Percentiles rank a stretch among this genome's conserved stretches.
phyloP scores from a whole-genome alignment of 1,284 basidiomycete genomes.

The Boletellus deceptivus region DNA sequence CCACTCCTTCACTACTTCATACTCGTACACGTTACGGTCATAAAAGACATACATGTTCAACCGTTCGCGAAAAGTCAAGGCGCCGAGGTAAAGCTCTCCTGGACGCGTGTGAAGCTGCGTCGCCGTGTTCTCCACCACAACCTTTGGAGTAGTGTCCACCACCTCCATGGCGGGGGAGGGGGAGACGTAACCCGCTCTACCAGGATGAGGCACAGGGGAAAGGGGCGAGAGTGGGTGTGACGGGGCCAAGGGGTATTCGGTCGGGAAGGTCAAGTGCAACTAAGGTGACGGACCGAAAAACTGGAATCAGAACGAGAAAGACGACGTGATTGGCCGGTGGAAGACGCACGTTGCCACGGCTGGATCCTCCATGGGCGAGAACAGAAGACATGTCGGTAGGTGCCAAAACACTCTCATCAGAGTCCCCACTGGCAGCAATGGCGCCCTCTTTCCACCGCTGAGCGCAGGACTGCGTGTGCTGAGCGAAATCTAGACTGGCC shows the following conservation, averaged over 20 bases:
- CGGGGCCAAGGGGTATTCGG: conserved; percentile 22
- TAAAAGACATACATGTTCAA: conserved; percentile 38
- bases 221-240: conserved; percentile 22
- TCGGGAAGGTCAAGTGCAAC: conserved; percentile 17
- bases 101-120: conserved; percentile 42
- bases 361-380: conserved; percentile 15
- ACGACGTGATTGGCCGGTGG: too few relatives aligned
- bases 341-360: conserved; percentile 11
- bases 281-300: conserved; percentile 8
- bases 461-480: neutral
- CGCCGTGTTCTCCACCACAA: conserved; percentile 9
- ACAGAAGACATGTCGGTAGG: conserved; percentile 8
- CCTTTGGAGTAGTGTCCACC: neutral
- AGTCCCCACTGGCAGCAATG: too few relatives aligned
- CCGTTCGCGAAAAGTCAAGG: conserved; percentile 33
- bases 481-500: neutral
- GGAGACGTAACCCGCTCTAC: conserved; percentile 23
- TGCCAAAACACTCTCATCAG: neutral
- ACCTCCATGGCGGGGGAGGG: neutral
- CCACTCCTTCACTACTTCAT: neutral
- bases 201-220: conserved; percentile 12
- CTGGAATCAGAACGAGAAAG: neutral
- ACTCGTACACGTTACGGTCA: conserved; percentile 36
- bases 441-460: conserved; percentile 16
- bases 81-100: conserved; percentile 47